Conservation (phyloP, 2,329 filamentous ascomycete species). For the Colletotrichum lini region DNA sequence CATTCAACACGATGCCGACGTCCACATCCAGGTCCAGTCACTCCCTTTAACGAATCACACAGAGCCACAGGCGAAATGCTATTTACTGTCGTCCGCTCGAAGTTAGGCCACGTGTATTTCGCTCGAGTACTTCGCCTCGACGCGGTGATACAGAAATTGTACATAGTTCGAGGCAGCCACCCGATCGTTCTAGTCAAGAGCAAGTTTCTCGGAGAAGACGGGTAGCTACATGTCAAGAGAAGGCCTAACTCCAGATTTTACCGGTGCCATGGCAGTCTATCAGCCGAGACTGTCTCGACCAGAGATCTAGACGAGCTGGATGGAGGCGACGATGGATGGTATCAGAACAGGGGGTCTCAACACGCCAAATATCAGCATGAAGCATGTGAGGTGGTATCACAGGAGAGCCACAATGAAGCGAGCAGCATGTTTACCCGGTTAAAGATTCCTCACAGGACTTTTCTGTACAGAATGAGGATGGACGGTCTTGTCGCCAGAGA, state of each 20-base stretch:
- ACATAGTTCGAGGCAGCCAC: conserved; percentile 3
- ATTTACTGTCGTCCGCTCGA: not conserved
- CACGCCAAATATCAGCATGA: too few relatives aligned
- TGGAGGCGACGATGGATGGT: too few relatives aligned
- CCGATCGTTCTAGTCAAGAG: not conserved
- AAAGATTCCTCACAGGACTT: not conserved
- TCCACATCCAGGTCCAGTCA: not conserved
- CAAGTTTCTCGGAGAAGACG: not conserved
- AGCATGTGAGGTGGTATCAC: not conserved
- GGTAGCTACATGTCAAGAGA: not conserved
- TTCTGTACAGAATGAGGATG: not conserved
- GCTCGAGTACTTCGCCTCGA: not conserved
- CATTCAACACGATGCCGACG: not conserved
- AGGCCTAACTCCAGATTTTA: not conserved
- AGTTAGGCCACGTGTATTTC: not conserved
- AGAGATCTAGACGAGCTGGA: too few relatives aligned
- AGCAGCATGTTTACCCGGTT: too few relatives aligned
- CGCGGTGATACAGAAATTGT: not conserved
- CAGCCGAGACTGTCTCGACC: not conserved
- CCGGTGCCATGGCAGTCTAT: too few relatives aligned
- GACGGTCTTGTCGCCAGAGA: not conserved
- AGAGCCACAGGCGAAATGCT: not conserved
- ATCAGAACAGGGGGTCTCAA: too few relatives aligned
- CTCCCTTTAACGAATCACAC: not conserved
- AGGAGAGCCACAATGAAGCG: too few relatives aligned